Base-by-base conservation (phyloP, 2,329 filamentous ascomycete genomes). In the Mycosphaerella sp. region DNA sequence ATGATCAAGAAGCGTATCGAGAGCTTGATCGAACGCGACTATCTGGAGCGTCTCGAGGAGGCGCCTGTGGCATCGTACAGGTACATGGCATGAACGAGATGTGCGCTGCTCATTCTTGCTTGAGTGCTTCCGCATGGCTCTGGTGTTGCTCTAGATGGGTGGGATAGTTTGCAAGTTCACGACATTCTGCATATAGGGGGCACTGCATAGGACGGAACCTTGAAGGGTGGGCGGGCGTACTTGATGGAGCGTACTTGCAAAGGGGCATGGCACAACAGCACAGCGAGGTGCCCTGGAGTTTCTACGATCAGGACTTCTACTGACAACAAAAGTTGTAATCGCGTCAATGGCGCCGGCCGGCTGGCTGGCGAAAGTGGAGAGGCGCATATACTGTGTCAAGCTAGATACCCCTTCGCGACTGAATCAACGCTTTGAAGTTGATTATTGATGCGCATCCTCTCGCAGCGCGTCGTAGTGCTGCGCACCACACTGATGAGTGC, bases 1-100 rank as follows among this genome's bases (percentile, higher is more conserved):
- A 81, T 90, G 71, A 84, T 91, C 71, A 91, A 91, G 75, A 84
- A 81, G 66, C 81, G 83, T n/a, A 85, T 91, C 53, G 87, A 90
- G 66, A 83, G 83, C 56, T 72, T 91, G 44, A 87, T 91, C 44
- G 79, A 81, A 54, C 77, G 86, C 55, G 87, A 91, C 64, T 91
- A 90, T 59, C 73, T 91, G 16, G 86, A 89, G 70, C 79, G 87
- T 3, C 77, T 86, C 12, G 86, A 89, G n/a, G 77, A 82, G 8
- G 77, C 74, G 7, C 65, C 77, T 27, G 60, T 79, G 5, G 79
- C 85, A 30, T 77, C 78, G 9, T 90, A 90, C 67, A 76, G 79
- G 55, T 90, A 90, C 61, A 68, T 89, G 34, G 86, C 86, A 30
- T 52, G 35, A 41, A 34, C 10, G 30, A 34, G 21, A 34, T 34